A percentile compares a stretch with the other conserved stretches of the same genome.
These are phyloP conservation scores for Dendrocalamus latiflorus DNA, from an alignment of 202 grass and related monocot species.

Conservation along the genomic window DNA sequence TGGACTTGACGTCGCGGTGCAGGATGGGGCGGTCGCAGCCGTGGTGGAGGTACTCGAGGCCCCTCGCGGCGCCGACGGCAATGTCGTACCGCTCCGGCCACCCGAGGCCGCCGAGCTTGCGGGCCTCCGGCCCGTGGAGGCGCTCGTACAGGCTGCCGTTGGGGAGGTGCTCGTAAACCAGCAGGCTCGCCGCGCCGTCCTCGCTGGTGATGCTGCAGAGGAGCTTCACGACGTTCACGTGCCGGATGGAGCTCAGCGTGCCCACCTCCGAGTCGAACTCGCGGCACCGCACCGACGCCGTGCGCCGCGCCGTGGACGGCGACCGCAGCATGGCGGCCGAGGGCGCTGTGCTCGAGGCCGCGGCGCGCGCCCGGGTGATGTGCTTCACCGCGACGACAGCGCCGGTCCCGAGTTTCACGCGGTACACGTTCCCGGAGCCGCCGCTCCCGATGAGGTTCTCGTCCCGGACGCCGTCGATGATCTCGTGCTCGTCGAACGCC, in stretches of 20 bases:
- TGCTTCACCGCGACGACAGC: slow-evolving; percentile 79
- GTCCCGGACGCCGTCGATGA: slow-evolving; percentile 53
- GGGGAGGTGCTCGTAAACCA: slow-evolving; percentile 93
- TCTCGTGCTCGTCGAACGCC: slow-evolving; percentile 74
- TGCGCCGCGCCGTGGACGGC: slow-evolving; percentile 1
- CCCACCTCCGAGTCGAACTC: slow-evolving; percentile 91
- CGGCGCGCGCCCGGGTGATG: slow-evolving; percentile 23
- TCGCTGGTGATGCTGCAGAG: slow-evolving; percentile 76
- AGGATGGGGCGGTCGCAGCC: slow-evolving; percentile 70
- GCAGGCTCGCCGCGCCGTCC: slow-evolving; percentile 58
- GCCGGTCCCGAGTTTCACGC: slow-evolving; percentile 53
- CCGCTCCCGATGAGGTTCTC: slow-evolving; percentile 88
- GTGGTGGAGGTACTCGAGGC: slow-evolving; percentile 80
- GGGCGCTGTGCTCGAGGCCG: neutral
- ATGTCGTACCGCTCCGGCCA: slow-evolving; percentile 69
- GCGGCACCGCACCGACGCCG: slow-evolving; percentile 41
- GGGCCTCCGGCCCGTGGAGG: slow-evolving; percentile 34
- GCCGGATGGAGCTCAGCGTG: slow-evolving; percentile 71
- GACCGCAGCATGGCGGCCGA: slow-evolving; percentile 29
- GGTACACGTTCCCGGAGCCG: slow-evolving; percentile 85
- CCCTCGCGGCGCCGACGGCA: slow-evolving; percentile 58
- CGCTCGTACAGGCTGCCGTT: slow-evolving; percentile 73
- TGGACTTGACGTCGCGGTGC: slow-evolving; percentile 87
- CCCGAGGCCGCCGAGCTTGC: slow-evolving; percentile 35
- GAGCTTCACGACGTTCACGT: slow-evolving; percentile 91